phyloP scores from a whole-genome alignment of 257 asterid species.

The Gardenia jasminoides region DNA sequence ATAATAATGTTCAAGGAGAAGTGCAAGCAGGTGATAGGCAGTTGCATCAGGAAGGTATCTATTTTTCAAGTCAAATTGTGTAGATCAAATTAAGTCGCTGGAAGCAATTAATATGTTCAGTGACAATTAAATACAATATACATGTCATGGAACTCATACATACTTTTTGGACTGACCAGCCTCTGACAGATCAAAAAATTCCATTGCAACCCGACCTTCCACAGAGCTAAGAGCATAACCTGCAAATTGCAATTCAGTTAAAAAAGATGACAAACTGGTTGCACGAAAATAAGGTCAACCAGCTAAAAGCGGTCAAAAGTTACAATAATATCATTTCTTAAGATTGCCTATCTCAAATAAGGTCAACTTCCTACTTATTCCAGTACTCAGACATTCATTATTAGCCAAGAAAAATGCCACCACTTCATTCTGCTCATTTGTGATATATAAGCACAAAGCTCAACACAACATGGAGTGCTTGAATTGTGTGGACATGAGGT shows the following conservation, averaged over 20 bases:
- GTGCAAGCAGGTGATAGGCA: not conserved
- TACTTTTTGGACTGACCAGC: constrained; percentile 82
- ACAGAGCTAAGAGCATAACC: constrained; percentile 97
- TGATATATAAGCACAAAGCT: not conserved
- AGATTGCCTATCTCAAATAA: not conserved
- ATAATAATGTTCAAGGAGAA: not conserved
- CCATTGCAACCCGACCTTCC: constrained; percentile 94
- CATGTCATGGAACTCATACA: constrained; percentile 21
- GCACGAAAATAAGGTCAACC: not conserved
- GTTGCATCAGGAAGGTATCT: constrained; percentile 1
- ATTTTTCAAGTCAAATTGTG: not conserved
- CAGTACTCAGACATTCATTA: not conserved
- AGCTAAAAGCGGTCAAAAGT: not conserved
- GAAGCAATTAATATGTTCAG: not conserved
- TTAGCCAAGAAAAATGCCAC: not conserved
- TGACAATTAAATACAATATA: not conserved
- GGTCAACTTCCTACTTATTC: not conserved
- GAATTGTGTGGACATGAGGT: not conserved
- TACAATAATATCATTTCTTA: not conserved
- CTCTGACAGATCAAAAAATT: constrained; percentile 79
- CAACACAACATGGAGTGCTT: not conserved
- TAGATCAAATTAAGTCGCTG: not conserved
- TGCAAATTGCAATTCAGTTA: constrained; percentile 38
- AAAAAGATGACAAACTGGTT: constrained; percentile 3
- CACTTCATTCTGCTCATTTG: not conserved